Conservation (phyloP, 2,329 filamentous ascomycete species). For the Fusarium avenaceum region DNA sequence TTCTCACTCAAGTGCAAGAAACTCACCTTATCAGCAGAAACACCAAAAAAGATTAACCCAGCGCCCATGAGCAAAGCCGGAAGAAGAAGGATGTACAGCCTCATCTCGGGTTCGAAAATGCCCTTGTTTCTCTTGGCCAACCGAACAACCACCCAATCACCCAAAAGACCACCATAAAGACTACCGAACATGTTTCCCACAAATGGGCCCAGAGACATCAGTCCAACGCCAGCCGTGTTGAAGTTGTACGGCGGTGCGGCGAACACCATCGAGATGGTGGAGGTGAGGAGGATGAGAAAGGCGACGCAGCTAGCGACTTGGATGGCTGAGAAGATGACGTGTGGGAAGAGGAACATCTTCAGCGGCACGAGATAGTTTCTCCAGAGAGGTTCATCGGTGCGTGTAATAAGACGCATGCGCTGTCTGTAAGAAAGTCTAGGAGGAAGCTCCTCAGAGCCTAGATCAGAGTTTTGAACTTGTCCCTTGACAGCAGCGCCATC, state of each 20-base stretch:
- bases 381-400: constrained; percentile 35
- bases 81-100: constrained; percentile 50
- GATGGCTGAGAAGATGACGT: constrained; percentile 56
- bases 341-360: constrained; percentile 51
- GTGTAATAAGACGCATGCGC: constrained; percentile 39
- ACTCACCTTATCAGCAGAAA: constrained; percentile 52
- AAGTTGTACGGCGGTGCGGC: constrained; percentile 53
- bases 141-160: constrained; percentile 55
- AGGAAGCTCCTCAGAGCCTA: not conserved
- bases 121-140: constrained; percentile 56
- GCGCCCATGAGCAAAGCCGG: constrained; percentile 52
- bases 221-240: constrained; percentile 42
- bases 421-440: constrained; percentile 9
- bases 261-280: constrained; percentile 54
- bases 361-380: constrained; percentile 33
- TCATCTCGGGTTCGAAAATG: constrained; percentile 61
- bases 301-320: constrained; percentile 52
- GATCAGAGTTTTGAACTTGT: not conserved
- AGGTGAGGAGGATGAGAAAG: constrained; percentile 43
- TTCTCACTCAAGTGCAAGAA: rapidly evolving
- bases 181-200: constrained; percentile 56
- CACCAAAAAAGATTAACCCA: constrained; percentile 56
- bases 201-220: constrained; percentile 50
- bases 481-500: not conserved
- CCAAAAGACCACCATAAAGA: constrained; percentile 56